A percentile compares a stretch with the other conserved stretches of the same genome.
Evolutionary conservation across 2,329 filamentous ascomycete species (phyloP).

Genomic region (Myriangium duriaei): DNA sequence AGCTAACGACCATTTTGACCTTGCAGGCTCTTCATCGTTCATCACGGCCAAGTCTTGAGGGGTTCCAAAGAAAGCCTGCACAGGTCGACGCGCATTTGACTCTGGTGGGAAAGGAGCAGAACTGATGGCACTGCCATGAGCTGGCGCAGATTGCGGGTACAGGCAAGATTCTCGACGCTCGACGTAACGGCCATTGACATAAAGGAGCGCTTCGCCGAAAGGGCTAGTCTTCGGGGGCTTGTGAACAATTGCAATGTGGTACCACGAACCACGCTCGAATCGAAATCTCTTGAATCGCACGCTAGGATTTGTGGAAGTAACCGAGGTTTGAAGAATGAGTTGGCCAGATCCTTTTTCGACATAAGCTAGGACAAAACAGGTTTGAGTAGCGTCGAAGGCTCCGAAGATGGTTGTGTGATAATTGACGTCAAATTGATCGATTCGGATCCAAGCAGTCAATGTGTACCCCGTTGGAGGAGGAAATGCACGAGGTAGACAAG

Average conservation of each 20-base stretch:
- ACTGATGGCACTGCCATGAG: conserved; percentile 51
- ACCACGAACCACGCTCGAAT: conserved; percentile 73
- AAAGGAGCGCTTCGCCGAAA: conserved; percentile 72
- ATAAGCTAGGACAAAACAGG: conserved; percentile 88
- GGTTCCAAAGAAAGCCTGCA: conserved; percentile 89
- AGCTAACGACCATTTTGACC: conserved; percentile 77
- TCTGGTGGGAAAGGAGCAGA: conserved; percentile 51
- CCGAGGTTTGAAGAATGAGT: conserved; percentile 91
- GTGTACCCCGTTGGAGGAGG: conserved; percentile 81
- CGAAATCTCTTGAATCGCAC: conserved; percentile 78
- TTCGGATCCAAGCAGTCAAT: conserved; percentile 74
- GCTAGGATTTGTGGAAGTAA: conserved; percentile 73
- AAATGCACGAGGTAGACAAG: conserved; percentile 73
- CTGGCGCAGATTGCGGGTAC: conserved; percentile 67
- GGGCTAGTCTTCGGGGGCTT: conserved; percentile 61
- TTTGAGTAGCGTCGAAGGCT: conserved; percentile 81
- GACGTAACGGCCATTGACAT: conserved; percentile 84
- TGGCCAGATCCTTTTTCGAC: conserved; percentile 87
- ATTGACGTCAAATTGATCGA: conserved; percentile 73
- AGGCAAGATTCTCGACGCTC: conserved; percentile 74
- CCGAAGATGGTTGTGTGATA: conserved; percentile 94
- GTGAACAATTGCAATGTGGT: conserved; percentile 85
- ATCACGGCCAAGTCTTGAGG: conserved; percentile 73
- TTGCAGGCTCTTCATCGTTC: conserved; percentile 57
- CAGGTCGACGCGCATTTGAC: conserved; percentile 32